Percentiles rank a stretch among this genome's conserved stretches.
phyloP scores from a whole-genome alignment of 2,329 filamentous ascomycete genomes.

The Akanthomyces muscarius region DNA sequence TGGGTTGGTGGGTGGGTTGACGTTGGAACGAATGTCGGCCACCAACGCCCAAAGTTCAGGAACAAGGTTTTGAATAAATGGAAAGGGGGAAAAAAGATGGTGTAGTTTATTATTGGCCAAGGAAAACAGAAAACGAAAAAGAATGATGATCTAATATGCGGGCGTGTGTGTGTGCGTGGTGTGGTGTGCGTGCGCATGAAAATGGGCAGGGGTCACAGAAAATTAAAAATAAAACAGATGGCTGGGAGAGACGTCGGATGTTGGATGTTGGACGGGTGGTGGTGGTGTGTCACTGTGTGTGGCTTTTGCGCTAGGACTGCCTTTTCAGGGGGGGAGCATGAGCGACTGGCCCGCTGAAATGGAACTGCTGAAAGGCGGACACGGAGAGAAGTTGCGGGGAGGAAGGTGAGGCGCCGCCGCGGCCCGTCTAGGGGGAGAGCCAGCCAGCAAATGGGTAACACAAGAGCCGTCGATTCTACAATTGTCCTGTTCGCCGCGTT shows the following conservation, averaged over 20 bases:
- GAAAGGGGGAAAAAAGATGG: not conserved
- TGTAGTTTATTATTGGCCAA: not conserved
- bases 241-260: not conserved
- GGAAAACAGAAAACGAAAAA: not conserved
- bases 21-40: too few species aligned
- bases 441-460: too few species aligned
- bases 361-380: not conserved
- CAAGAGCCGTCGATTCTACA: too few species aligned
- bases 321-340: too few species aligned
- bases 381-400: too few species aligned
- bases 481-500: too few species aligned
- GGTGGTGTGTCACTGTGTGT: not conserved
- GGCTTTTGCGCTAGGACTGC: not conserved
- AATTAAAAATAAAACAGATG: slow-evolving; percentile 5
- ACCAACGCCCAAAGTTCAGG: not conserved
- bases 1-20: too few species aligned
- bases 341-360: not conserved
- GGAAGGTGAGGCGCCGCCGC: not conserved
- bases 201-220: not conserved
- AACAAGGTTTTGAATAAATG: not conserved
- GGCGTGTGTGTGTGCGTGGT: not conserved
- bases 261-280: too few species aligned
- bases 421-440: not conserved
- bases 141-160: not conserved
- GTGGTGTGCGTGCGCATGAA: not conserved